A percentile compares a stretch with the other conserved stretches of the same genome.
phyloP scores from a whole-genome alignment of 164 flowering plant species.

The Santalum album region DNA sequence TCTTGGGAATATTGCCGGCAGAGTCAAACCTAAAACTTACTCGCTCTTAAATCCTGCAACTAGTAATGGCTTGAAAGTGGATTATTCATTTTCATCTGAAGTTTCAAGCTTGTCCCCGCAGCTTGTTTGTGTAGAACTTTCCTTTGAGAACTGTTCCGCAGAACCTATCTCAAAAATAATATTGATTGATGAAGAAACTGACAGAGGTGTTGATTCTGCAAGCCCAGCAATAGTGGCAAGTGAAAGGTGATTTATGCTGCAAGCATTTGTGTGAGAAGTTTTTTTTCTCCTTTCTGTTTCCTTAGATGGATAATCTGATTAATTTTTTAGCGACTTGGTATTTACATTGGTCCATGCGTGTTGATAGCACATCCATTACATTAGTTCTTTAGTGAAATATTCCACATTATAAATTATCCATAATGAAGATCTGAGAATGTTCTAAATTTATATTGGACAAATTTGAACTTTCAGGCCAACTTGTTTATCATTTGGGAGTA shows the following conservation, averaged over 20 bases:
- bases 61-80: conserved; percentile 80
- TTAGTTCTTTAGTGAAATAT: too few species aligned
- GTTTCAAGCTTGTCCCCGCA: conserved; percentile 54
- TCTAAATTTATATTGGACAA: too few species aligned
- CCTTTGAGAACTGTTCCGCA: conserved; percentile 50
- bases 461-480: neutral
- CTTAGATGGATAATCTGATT: neutral
- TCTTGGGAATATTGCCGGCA: conserved; percentile 44
- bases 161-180: conserved; percentile 41
- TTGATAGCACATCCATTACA: too few species aligned
- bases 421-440: too few species aligned
- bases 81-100: conserved; percentile 76
- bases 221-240: conserved; percentile 22
- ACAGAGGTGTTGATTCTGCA: conserved; percentile 26
- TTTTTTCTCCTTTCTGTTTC: neutral
- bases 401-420: too few species aligned
- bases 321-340: too few species aligned
- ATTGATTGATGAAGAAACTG: conserved; percentile 55
- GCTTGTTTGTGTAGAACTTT: conserved; percentile 57
- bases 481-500: neutral
- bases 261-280: neutral
- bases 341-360: too few species aligned
- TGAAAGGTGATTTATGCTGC: conserved; percentile 41
- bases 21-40: conserved; percentile 46
- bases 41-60: conserved; percentile 61